phyloP scores from a whole-genome alignment of 2,329 filamentous ascomycete species.

The Chaetomiaceae sp. region DNA sequence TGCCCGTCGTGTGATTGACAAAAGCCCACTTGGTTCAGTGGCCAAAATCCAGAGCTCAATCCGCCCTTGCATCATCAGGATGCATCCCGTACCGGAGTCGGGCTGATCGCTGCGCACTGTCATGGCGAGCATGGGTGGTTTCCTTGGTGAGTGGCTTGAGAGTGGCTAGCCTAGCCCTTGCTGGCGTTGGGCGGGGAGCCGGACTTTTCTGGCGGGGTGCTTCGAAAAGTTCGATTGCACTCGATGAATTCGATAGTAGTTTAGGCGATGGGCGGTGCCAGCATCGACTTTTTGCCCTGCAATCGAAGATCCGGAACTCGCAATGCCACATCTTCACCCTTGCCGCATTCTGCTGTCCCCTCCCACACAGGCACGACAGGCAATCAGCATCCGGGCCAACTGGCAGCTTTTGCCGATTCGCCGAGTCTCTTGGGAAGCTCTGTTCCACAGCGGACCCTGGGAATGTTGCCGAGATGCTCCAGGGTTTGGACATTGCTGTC shows the following conservation, averaged over 20 bases:
- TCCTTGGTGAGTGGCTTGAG: too few species aligned
- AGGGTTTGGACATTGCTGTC: too few species aligned
- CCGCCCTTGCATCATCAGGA: too few species aligned
- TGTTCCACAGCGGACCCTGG: slow-evolving; percentile 2
- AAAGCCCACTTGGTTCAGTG: neutral
- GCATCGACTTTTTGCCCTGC: slow-evolving; percentile 15
- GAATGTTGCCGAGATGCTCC: too few species aligned
- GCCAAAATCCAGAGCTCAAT: neutral
- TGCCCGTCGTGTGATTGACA: neutral
- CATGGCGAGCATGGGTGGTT: too few species aligned
- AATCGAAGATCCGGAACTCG: slow-evolving; percentile 23
- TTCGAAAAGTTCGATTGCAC: too few species aligned
- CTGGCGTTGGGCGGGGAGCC: neutral
- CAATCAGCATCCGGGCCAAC: neutral
- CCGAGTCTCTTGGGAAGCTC: neutral
- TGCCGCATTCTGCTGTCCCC: slow-evolving; percentile 3
- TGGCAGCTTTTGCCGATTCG: neutral
- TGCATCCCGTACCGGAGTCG: too few species aligned
- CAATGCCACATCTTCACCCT: slow-evolving; percentile 4
- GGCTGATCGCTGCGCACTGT: too few species aligned
- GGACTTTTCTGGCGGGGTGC: neutral
- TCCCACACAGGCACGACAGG: slow-evolving; percentile 5
- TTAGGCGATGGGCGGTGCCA: neutral
- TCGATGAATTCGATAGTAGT: neutral
- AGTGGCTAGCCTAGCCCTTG: too few species aligned